phyloP scores from a whole-genome alignment of 164 flowering plant genomes.

The Brasenia schreberi region DNA sequence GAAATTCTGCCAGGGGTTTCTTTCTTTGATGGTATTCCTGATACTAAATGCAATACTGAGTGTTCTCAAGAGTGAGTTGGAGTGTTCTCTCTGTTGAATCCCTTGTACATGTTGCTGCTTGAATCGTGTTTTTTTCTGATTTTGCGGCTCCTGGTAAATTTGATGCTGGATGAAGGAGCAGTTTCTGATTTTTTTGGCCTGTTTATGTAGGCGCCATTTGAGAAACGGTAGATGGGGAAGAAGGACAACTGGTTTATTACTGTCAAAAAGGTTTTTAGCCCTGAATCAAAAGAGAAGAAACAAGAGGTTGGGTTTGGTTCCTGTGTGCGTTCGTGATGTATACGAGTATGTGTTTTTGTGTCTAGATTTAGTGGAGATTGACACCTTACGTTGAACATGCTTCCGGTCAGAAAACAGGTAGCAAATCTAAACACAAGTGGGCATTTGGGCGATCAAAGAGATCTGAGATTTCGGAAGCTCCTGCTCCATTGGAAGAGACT shows the following conservation, averaged over 20 bases:
- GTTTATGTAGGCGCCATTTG: neutral
- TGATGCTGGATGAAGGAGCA: neutral
- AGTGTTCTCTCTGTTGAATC: neutral
- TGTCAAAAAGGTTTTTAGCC: constrained; percentile 63
- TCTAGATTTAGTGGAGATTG: too few species aligned
- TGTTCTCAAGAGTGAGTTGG: neutral
- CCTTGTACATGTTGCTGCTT: neutral
- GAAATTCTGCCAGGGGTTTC: neutral
- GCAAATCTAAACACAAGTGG: constrained; percentile 44
- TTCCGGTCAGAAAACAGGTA: constrained; percentile 18
- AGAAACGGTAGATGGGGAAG: constrained; percentile 32
- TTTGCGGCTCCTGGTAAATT: neutral
- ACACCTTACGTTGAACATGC: too few species aligned
- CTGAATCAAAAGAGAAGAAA: constrained; percentile 44
- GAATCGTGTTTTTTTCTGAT: neutral
- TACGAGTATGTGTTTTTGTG: too few species aligned
- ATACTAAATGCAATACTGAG: too few species aligned
- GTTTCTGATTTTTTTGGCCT: neutral
- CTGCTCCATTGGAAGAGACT: neutral
- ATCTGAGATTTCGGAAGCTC: constrained; percentile 16
- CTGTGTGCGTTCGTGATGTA: neutral
- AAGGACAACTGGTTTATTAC: constrained; percentile 70
- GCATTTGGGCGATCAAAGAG: constrained; percentile 25
- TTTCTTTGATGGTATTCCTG: neutral
- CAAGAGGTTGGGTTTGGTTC: constrained; percentile 8